A percentile compares a stretch with the other conserved stretches of the same genome.
Evolutionary conservation across 2,329 filamentous ascomycete genomes (phyloP).

Genomic region (Neoscytalidium dimidiatum): DNA sequence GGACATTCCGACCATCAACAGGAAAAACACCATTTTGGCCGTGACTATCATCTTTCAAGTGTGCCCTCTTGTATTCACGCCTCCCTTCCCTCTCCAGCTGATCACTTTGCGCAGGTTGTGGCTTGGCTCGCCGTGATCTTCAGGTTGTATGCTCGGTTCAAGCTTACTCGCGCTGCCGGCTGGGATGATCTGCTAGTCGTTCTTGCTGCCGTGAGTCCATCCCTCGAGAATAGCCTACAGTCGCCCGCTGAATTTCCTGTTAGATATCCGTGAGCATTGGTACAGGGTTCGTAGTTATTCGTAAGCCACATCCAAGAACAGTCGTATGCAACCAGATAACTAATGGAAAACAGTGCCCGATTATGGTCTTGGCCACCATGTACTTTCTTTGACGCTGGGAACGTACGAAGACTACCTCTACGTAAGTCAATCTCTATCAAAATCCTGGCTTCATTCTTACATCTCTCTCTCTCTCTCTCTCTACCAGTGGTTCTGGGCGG

Average conservation of each 20-base stretch:
- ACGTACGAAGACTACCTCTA: constrained; percentile 30
- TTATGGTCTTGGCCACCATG: constrained; percentile 36
- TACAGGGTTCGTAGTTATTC: constrained; percentile 32
- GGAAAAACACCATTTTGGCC: constrained; percentile 6
- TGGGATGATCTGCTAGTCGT: constrained; percentile 39
- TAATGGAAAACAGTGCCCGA: constrained; percentile 32
- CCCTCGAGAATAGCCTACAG: background rate
- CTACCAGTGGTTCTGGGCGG: constrained; percentile 33
- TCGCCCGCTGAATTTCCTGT: background rate
- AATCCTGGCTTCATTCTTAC: too few relatives aligned
- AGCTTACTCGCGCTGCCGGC: constrained; percentile 31
- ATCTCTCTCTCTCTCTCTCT: background rate
- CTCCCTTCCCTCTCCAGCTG: background rate
- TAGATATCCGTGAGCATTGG: constrained; percentile 30
- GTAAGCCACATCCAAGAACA: constrained; percentile 26
- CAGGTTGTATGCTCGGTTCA: constrained; percentile 33
- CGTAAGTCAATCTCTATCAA: constrained; percentile 28
- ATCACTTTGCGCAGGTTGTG: constrained; percentile 24
- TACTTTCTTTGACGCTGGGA: constrained; percentile 28
- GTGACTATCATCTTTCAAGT: constrained; percentile 9
- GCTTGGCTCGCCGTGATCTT: constrained; percentile 32
- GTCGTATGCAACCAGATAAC: too few relatives aligned
- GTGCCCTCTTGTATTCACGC: background rate
- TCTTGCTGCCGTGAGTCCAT: constrained; percentile 27
- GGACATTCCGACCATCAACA: background rate